Evolutionary conservation across 176 grass and related monocot genomes (phyloP).

Genomic region (Sorghum bicolor): DNA sequence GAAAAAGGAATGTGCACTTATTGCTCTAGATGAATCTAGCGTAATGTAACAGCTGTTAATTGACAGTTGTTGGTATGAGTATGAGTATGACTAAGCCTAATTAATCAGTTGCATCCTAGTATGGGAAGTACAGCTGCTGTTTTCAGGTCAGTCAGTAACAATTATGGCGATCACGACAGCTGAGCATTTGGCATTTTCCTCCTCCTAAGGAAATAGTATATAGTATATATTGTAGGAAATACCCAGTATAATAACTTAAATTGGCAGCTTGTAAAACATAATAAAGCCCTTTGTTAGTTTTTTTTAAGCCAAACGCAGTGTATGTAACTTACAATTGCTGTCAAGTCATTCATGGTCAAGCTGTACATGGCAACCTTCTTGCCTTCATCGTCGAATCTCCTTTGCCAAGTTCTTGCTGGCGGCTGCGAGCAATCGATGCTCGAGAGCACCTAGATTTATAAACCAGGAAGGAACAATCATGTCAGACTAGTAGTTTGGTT

Average conservation of each 20-base stretch:
- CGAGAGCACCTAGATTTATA: constrained; percentile 15
- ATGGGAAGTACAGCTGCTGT: not conserved
- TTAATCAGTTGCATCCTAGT: not conserved
- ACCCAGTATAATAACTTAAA: not conserved
- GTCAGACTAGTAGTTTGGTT: not conserved
- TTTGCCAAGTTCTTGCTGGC: constrained; percentile 48
- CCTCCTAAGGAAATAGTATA: not conserved
- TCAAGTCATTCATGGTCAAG: constrained; percentile 41
- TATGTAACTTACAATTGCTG: constrained; percentile 40
- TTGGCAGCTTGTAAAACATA: not conserved
- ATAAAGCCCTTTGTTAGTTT: not conserved
- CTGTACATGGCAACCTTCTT: constrained; percentile 53
- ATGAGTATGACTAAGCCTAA: not conserved
- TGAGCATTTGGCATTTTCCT: not conserved
- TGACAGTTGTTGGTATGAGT: not conserved
- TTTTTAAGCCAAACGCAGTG: not conserved
- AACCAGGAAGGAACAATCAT: not conserved
- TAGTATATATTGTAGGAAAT: not conserved
- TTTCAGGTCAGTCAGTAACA: not conserved
- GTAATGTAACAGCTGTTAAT: not conserved
- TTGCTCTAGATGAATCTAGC: not conserved
- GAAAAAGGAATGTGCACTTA: not conserved
- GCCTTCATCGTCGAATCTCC: constrained; percentile 50
- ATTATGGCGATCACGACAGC: not conserved
- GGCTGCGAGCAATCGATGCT: constrained; percentile 19